These are phyloP conservation scores for Adiantum capillusveneris DNA, from an alignment of 75 land plant species.

Conservation along the genomic window DNA sequence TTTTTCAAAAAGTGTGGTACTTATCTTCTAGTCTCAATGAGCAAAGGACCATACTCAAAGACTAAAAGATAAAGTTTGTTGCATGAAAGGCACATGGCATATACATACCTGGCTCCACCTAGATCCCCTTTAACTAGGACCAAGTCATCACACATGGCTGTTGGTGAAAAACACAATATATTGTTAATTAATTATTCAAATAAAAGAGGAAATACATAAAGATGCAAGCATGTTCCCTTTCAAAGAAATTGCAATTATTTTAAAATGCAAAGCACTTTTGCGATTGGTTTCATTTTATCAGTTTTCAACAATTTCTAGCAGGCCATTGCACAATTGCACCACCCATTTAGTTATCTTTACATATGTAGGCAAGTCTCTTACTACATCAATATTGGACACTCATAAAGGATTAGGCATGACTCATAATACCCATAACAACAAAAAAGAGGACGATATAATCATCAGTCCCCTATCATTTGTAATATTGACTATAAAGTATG, in stretches of 20 bases:
- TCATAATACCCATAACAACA: background rate
- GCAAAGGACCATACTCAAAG: no score
- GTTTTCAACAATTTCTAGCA: no score
- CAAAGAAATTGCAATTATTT: background rate
- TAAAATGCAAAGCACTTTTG: background rate
- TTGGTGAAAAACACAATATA: slow-evolving; percentile 6
- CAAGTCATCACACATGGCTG: slow-evolving; percentile 68
- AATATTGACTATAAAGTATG: background rate
- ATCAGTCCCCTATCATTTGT: background rate
- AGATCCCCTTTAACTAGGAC: slow-evolving; percentile 53
- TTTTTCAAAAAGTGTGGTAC: no score
- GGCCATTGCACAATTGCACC: no score
- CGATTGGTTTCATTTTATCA: no score
- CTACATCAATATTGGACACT: no score
- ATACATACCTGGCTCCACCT: slow-evolving; percentile 62
- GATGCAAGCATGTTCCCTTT: background rate
- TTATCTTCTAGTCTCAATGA: no score
- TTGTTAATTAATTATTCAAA: background rate
- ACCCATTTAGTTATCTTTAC: no score
- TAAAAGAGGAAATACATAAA: background rate
- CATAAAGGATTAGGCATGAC: no score
- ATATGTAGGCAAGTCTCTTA: no score
- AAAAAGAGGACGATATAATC: background rate
- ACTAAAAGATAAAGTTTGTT: no score
- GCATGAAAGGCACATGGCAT: no score